Base-by-base conservation (phyloP, 495 filamentous ascomycete genomes). In the Penicillium coprophilum region DNA sequence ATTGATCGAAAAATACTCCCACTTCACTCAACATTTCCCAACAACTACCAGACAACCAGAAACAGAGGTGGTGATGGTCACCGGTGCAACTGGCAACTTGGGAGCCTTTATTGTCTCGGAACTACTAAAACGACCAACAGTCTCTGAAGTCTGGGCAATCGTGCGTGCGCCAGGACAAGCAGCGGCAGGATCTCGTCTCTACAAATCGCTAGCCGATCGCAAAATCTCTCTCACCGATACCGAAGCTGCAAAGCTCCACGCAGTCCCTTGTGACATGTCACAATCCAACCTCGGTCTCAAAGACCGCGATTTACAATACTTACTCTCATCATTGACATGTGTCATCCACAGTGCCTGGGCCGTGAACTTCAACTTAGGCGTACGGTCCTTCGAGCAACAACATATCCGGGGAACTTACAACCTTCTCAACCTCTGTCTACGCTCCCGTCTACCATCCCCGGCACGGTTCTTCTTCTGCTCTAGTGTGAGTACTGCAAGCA, bases 281-380 rank as follows among this genome's bases (percentile, higher is more conserved):
- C 68, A 75, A 9, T 46, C 67, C 4, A 61, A 60, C 15, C 75
- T 87, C 2, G 84, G 83, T 17, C 64, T 87, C 4, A 44, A 62
- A 8, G 32, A 62, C 0, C 50, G 62, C 4, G 60, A 60, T n/a
- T 73, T 83, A 36, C 55, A 69, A 0, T 52, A 73, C 1, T 65
- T 88, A 0, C 72, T 70, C 0, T 63, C 66, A 1, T 71, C 72
- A 19, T 64, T 72, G 1, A 84, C 80, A 0, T 62, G 73, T 0
- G 70, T 87, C 30, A 79, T 87, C 32, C 87, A 88, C 63, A 75
- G 79, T 4, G 87, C 85, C 19, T 90, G 87, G 86, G 79, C 83
- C 0, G 87, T 89, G n/a, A 89, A 90, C 66, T 90, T 90, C 73
- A 86, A 82, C 53, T 72, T 85, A 46, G 76, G 78, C n/a, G 74